Evolutionary conservation across 2,329 filamentous ascomycete species (phyloP).

Genomic region (Fusarium solani-melongenae): DNA sequence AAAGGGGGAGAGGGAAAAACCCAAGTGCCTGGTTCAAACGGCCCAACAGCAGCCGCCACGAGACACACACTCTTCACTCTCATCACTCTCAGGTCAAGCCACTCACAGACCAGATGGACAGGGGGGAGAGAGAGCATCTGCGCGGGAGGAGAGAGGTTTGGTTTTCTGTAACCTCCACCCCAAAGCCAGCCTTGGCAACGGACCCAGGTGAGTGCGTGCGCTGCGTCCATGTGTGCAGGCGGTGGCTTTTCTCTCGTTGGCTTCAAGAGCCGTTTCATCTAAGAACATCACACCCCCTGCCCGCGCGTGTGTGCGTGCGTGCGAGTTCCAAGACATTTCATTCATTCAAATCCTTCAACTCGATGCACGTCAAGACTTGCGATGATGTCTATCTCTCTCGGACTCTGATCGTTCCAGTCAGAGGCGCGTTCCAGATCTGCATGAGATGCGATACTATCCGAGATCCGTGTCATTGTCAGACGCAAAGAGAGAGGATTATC

Average conservation of each 20-base stretch:
- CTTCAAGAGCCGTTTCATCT: conserved; percentile 33
- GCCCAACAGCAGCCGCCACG: conserved; percentile 20
- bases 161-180: conserved; percentile 10
- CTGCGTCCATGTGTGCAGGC: background rate
- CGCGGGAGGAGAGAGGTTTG: background rate
- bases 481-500: conserved; percentile 5
- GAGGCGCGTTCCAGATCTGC: conserved; percentile 1
- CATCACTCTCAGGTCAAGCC: background rate
- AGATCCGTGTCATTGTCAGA: conserved; percentile 1
- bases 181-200: conserved; percentile 21
- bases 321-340: background rate
- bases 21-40: conserved; percentile 10
- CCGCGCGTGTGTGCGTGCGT: background rate
- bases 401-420: background rate
- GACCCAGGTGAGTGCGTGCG: background rate
- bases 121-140: background rate
- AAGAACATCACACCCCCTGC: conserved; percentile 4
- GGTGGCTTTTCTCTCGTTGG: conserved; percentile 16
- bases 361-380: conserved; percentile 1
- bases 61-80: background rate
- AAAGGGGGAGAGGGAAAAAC: background rate
- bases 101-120: conserved; percentile 4
- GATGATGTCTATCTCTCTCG: conserved; percentile 1
- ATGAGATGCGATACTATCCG: conserved; percentile 7
- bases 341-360: background rate